Evolutionary conservation across 2,329 filamentous ascomycete genomes (phyloP).

Genomic region (Leptosphaerulina australis): DNA sequence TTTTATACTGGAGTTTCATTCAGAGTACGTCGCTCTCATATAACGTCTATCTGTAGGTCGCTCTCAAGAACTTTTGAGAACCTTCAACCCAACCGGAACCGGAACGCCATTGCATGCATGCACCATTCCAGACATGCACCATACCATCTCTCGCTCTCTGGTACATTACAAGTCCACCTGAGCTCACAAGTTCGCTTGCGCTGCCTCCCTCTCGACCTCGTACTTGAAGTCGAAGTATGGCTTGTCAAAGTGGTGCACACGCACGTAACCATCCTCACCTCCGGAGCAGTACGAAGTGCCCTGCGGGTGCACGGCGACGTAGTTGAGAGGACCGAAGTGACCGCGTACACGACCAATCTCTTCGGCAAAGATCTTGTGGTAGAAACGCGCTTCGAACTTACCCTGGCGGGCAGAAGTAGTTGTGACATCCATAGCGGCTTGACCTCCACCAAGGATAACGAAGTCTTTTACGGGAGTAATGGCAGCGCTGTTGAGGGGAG

Average conservation of each 20-base stretch:
- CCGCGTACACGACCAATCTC: conserved; percentile 96
- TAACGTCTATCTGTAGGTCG: conserved; percentile 22
- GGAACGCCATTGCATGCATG: conserved; percentile 49
- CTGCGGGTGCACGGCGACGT: conserved; percentile 88
- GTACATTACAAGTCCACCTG: conserved; percentile 15
- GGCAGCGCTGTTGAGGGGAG: conserved; percentile 91
- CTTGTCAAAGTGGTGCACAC: conserved; percentile 98
- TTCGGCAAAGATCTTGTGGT: conserved; percentile 99
- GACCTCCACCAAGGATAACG: conserved; percentile 95
- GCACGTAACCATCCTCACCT: conserved; percentile 97
- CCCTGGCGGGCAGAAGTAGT: conserved; percentile 92
- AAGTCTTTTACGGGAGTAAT: conserved; percentile 97
- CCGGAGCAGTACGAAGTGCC: conserved; percentile 93
- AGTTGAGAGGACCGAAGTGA: conserved; percentile 97
- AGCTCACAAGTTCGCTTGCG: conserved; percentile 49
- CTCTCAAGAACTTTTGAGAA: conserved; percentile 33
- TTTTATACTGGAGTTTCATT: conserved; percentile 12
- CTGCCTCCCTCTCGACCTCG: conserved; percentile 87
- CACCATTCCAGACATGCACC: conserved; percentile 34
- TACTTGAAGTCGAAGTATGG: conserved; percentile 98
- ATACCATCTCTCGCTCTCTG: conserved; percentile 21
- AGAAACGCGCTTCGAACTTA: conserved; percentile 99
- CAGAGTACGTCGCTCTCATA: conserved; percentile 17
- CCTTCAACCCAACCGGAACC: conserved; percentile 25
- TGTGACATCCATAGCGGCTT: conserved; percentile 98